Evolutionary conservation across 495 filamentous ascomycete species (phyloP), one percentile per base, ranked within the genome.

Genomic region (Clavariopsis aquatica): DNA sequence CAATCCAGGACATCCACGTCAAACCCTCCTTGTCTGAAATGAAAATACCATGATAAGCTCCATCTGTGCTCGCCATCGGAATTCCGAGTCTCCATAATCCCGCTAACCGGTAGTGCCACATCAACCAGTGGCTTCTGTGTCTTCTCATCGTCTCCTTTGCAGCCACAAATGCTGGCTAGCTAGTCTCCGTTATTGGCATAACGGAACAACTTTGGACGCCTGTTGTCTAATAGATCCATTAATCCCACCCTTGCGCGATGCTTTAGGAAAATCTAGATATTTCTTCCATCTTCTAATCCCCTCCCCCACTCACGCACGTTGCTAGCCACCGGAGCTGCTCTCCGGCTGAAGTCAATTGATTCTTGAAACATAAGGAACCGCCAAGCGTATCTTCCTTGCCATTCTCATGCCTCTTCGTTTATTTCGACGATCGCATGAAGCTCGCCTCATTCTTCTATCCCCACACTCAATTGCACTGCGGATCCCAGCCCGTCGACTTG

Each of bases 1-100:
- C 57, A 61, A 61, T 52, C 28, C 52, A 38, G 22, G 17, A 28
- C 45, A 51, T 52, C 57, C 57, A 61, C 57, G 45, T 61, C 31
- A 5, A 43, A 43, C 15, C 12, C 38, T 43, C 38, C 38, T 17
- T 3, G 8, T 43, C 8, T 8, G 38, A 43, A 43, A 43, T n/a
- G n/a, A 17, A 43, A 43, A 43, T 17, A 43, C 12, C 13, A 43
- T 9, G 38, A 43, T 43, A n/a, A 29, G 15, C 24, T 22, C 22
- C 56, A 61, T 17, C 38, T 43, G 9, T 2, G 12, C 38, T 8
- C 38, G 13, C 38, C 9, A 43, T 43, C 38, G 38, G 38, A 43
- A 43, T 43, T 43, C 38, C 38, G 38, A 43, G 38, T 43, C 13
- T 43, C 38, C 38, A 43, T 43, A 43, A 10, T 10, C n/a, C 38